Evolutionary conservation across 2,329 filamentous ascomycete genomes (phyloP), one percentile per base, ranked within the genome.

Genomic region (Leptographium galeiforme): DNA sequence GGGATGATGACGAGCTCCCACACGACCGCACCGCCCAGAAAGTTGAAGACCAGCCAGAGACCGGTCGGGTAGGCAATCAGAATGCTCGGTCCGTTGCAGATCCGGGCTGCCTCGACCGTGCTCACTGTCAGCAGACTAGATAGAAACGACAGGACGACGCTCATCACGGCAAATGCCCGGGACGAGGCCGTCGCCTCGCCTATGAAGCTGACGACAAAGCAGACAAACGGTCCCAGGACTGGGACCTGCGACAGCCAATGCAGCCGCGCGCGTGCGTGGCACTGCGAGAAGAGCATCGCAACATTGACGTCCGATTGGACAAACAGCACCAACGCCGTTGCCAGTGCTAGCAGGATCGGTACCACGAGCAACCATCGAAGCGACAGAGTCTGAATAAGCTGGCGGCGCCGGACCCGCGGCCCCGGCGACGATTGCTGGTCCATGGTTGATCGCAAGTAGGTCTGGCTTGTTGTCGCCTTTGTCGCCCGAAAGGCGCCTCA

Each of bases 1-100:
- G 75, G 75, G 19, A 76, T 65, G 38, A 77, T 71, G 55, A 74
- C 66, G 41, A 77, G 63, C 63, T 77, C 67, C 75, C 74, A 78
- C 1, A 76, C 69, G 30, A 77, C 63, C 30, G 72, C 72, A 48
- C 75, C 74, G 32, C 73, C 75, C 6, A 71, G 50, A 16, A 78
- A 63, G 57, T 73, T 72, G 55, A 76, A 74, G 13, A 74, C 64
- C 30, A 77, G 61, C 73, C 75, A 75, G 1, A 61, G 50, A 4
- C 62, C 58, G 2, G 65, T 68, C n/a, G 68, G 68, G 51, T 62
- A 62, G 19, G 62, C 61, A 32, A 70, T 64, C 32, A 66, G 59
- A 36, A 62, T 50, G 47, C 57, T 63, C 16, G 62, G 60, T 7
- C 54, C 54, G 55, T 69, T 70, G 60, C 66, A 67, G 33, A 70